phyloP scores from a whole-genome alignment of 352 stramenopile species.

The Paralagenidium karlingii region DNA sequence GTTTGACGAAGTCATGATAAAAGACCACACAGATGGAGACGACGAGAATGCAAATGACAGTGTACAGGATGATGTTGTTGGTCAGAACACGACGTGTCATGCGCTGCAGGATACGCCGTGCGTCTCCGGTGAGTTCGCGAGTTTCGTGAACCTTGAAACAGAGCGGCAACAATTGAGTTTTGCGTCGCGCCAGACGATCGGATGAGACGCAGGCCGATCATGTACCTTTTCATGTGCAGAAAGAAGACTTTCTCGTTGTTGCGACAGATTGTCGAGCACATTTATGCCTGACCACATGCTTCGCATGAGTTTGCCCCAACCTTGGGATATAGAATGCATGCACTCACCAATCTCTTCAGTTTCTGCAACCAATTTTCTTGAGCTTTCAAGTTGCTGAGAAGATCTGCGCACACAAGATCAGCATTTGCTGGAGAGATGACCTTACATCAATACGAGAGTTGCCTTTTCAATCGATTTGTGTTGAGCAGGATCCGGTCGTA shows the following conservation, averaged over 20 bases:
- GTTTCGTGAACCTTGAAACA: conserved; percentile 48
- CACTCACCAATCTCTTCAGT: conserved; percentile 34
- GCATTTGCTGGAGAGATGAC: neutral
- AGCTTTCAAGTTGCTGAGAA: conserved; percentile 42
- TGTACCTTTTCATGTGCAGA: conserved; percentile 53
- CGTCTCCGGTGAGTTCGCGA: conserved; percentile 49
- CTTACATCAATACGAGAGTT: neutral
- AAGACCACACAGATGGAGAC: conserved; percentile 56
- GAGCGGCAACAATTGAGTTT: conserved; percentile 1
- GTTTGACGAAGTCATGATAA: conserved; percentile 67
- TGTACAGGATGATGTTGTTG: conserved; percentile 72
- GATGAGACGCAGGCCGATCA: neutral
- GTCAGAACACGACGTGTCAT: conserved; percentile 70
- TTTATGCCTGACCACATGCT: conserved; percentile 21
- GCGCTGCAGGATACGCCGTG: conserved; percentile 46
- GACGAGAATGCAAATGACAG: conserved; percentile 53
- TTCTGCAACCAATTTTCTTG: conserved; percentile 47
- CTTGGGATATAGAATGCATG: neutral
- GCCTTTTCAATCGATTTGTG: conserved; percentile 52
- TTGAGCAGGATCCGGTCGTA: conserved; percentile 57
- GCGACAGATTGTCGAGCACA: conserved; percentile 50
- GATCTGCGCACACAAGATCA: conserved; percentile 18
- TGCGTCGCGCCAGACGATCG: neutral
- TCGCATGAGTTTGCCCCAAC: neutral
- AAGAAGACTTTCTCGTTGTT: conserved; percentile 58